Percentiles rank a stretch among this genome's conserved stretches.
Conservation (phyloP, 192 early-diverging fungal species). For the Mycoemilia scoparia region DNA sequence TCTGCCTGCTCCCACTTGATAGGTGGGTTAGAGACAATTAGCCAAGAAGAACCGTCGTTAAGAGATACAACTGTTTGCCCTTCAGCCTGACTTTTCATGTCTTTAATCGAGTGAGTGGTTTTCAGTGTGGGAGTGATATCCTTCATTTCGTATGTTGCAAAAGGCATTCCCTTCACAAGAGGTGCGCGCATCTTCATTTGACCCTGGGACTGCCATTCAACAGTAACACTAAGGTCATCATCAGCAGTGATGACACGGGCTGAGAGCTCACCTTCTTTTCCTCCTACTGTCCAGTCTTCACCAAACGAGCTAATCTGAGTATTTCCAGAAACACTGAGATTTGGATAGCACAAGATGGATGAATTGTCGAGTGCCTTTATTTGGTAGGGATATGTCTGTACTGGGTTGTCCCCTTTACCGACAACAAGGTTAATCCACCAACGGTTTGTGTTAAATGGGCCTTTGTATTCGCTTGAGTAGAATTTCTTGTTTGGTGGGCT, state of each 20-base stretch:
- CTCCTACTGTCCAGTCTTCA: constrained; percentile 13
- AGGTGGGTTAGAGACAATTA: constrained; percentile 17
- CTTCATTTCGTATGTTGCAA: constrained; percentile 24
- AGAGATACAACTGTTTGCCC: constrained; percentile 16
- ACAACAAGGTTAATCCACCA: constrained; percentile 32
- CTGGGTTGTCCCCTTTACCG: constrained; percentile 14
- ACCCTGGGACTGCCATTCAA: constrained; percentile 11
- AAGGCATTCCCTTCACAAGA: constrained; percentile 33
- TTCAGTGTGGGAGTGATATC: constrained; percentile 9
- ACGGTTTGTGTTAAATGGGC: constrained; percentile 22
- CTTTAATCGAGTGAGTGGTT: constrained; percentile 28
- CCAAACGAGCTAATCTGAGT: constrained; percentile 10
- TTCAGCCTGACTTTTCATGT: constrained; percentile 7
- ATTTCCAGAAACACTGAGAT: constrained; percentile 2
- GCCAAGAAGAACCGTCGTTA: constrained; percentile 28
- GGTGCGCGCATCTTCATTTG: constrained; percentile 15
- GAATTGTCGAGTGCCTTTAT: constrained; percentile 11
- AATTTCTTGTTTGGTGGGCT: constrained; percentile 13
- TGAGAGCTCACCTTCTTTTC: constrained; percentile 6
- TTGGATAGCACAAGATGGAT: constrained; percentile 14
- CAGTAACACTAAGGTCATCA: constrained; percentile 26
- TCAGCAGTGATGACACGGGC: constrained; percentile 10
- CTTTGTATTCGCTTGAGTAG: constrained; percentile 3
- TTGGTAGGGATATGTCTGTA: constrained; percentile 28
- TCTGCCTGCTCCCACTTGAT: constrained; percentile 20